phyloP scores from a whole-genome alignment of 768 basidiomycete genomes.

The Cyclocybe aegerita region DNA sequence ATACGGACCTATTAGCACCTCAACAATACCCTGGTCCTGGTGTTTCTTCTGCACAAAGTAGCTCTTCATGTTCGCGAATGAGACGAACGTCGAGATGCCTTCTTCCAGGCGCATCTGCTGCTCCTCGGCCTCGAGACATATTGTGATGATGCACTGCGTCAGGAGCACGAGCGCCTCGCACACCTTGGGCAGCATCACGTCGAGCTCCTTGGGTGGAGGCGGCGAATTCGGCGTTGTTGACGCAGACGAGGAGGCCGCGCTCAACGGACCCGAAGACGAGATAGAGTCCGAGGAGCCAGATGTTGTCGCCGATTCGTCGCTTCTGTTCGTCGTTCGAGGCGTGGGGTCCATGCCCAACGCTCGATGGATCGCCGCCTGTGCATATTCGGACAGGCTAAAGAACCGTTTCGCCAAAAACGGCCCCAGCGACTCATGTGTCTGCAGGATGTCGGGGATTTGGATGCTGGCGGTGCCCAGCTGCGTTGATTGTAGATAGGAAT shows the following conservation, averaged over 20 bases:
- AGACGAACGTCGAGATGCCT: slow-evolving; percentile 12
- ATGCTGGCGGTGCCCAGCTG: slow-evolving; percentile 29
- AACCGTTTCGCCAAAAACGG: slow-evolving; percentile 65
- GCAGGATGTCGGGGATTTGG: slow-evolving; percentile 29
- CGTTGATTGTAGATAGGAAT: slow-evolving; percentile 73
- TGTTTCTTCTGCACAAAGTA: slow-evolving; percentile 46
- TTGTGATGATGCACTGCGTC: slow-evolving; percentile 71
- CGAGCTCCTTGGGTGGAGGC: slow-evolving; percentile 44
- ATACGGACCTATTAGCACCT: slow-evolving; percentile 57
- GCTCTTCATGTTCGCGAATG: slow-evolving; percentile 32
- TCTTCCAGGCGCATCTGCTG: slow-evolving; percentile 19
- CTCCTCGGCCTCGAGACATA: slow-evolving; percentile 54
- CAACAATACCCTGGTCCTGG: slow-evolving; percentile 46
- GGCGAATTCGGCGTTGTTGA: slow-evolving; percentile 14
- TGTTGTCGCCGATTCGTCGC: background rate
- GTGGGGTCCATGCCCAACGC: slow-evolving; percentile 36
- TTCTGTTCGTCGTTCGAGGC: background rate
- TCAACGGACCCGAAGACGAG: slow-evolving; percentile 10
- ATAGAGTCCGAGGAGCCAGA: slow-evolving; percentile 17
- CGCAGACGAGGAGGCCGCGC: slow-evolving; percentile 10
- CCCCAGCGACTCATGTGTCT: slow-evolving; percentile 42
- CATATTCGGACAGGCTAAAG: slow-evolving; percentile 59
- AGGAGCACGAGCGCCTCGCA: slow-evolving; percentile 81
- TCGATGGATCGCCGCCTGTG: slow-evolving; percentile 48
- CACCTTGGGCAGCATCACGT: slow-evolving; percentile 73